Conservation (phyloP, 768 basidiomycete species). For the Boletus pseudo-olivaceus region DNA sequence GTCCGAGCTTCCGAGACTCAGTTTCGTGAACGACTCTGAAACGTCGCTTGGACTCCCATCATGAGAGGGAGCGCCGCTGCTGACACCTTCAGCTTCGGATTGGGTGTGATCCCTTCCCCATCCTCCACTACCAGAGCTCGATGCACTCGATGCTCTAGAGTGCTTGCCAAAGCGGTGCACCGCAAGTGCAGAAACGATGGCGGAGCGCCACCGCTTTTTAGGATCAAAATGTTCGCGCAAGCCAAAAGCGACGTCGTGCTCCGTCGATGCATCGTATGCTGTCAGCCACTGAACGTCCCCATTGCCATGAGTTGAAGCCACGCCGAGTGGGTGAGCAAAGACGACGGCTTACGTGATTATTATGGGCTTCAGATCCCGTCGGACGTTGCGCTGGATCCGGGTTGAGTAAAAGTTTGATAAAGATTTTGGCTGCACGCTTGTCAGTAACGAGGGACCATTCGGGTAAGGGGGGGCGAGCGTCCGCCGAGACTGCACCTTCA, state of each 20-base stretch:
- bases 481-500: conserved; percentile 53
- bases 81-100: conserved; percentile 24
- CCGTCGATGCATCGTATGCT: conserved; percentile 55
- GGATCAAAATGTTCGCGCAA: conserved; percentile 84
- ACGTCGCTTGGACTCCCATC: conserved; percentile 26
- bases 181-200: conserved; percentile 54
- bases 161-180: conserved; percentile 31
- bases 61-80: conserved; percentile 35
- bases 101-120: conserved; percentile 35
- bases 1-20: conserved; percentile 29
- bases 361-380: conserved; percentile 68
- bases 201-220: conserved; percentile 66
- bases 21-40: conserved; percentile 22
- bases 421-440: conserved; percentile 64
- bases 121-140: conserved; percentile 33
- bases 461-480: too few relatives aligned
- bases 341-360: conserved; percentile 51
- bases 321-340: not conserved
- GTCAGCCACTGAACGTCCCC: conserved; percentile 62
- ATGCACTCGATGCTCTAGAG: conserved; percentile 25
- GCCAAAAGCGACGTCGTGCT: conserved; percentile 70
- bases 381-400: conserved; percentile 69
- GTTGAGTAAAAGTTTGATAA: conserved; percentile 69
- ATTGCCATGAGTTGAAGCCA: not conserved
- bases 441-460: not conserved